Conservation (phyloP, 257 asterid species). For the Capsicum baccatum region DNA sequence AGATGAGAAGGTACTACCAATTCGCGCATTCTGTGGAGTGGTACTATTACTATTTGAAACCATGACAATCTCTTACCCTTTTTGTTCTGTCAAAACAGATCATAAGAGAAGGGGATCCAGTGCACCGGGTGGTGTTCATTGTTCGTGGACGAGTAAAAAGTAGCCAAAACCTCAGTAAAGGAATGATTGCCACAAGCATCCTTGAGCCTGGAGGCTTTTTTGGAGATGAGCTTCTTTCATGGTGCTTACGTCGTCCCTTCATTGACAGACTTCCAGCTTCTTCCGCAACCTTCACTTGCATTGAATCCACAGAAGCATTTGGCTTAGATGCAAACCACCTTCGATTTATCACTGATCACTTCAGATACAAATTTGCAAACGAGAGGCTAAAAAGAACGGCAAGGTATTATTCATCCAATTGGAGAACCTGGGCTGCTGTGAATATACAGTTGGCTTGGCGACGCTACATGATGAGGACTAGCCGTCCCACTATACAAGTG, state of each 20-base stretch:
- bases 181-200: conserved; percentile 64
- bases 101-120: conserved; percentile 92
- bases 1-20: conserved; percentile 77
- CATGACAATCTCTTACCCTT: not conserved
- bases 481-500: conserved; percentile 38
- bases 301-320: conserved; percentile 74
- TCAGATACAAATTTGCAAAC: conserved; percentile 78
- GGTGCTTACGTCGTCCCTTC: conserved; percentile 97
- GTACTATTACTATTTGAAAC: not conserved
- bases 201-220: conserved; percentile 83
- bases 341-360: conserved; percentile 79
- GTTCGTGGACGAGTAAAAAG: conserved; percentile 76
- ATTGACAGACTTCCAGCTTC: conserved; percentile 81
- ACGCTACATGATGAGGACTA: conserved; percentile 59
- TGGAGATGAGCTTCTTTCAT: conserved; percentile 89
- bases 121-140: conserved; percentile 73
- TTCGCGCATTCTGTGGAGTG: not conserved
- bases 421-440: conserved; percentile 98
- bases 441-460: conserved; percentile 89
- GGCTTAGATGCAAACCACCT: conserved; percentile 67
- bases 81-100: conserved; percentile 50
- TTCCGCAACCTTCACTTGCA: conserved; percentile 81
- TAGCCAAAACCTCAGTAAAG: conserved; percentile 76
- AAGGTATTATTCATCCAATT: conserved; percentile 75
- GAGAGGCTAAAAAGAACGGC: conserved; percentile 75